phyloP scores from a whole-genome alignment of 2,329 filamentous ascomycete genomes.

The Alternaria ventricosa region DNA sequence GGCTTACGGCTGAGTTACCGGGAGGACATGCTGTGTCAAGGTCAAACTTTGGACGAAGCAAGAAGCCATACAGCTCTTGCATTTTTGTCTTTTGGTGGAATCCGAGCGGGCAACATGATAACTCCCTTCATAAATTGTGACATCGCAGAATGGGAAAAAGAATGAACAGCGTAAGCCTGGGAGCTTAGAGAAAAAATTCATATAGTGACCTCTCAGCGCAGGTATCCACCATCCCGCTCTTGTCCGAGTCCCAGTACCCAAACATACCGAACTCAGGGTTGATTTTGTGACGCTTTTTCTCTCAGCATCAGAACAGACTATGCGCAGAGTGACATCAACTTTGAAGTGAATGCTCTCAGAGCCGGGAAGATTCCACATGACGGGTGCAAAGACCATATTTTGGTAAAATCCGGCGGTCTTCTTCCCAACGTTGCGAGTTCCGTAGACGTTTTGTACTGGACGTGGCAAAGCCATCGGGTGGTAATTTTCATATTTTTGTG shows the following conservation, averaged over 20 bases:
- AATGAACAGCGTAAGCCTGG: no score
- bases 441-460: no score
- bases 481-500: not conserved
- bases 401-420: not conserved
- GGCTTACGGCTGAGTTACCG: no score
- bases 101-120: no score
- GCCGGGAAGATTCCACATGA: fast-evolving
- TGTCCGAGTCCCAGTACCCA: not conserved
- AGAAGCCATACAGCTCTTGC: no score
- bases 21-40: no score
- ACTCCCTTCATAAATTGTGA: no score
- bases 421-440: not conserved
- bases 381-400: fast-evolving
- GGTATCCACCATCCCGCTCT: fast-evolving
- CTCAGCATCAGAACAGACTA: not conserved
- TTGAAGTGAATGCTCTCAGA: fast-evolving
- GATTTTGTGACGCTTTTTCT: not conserved
- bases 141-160: no score
- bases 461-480: no score
- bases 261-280: fast-evolving
- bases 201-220: not conserved
- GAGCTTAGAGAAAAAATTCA: not conserved
- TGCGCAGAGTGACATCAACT: not conserved
- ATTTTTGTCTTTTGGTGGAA: no score
- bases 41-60: no score